Evolutionary conservation across 2,329 filamentous ascomycete species (phyloP).

Genomic region (Fusarium continuum): DNA sequence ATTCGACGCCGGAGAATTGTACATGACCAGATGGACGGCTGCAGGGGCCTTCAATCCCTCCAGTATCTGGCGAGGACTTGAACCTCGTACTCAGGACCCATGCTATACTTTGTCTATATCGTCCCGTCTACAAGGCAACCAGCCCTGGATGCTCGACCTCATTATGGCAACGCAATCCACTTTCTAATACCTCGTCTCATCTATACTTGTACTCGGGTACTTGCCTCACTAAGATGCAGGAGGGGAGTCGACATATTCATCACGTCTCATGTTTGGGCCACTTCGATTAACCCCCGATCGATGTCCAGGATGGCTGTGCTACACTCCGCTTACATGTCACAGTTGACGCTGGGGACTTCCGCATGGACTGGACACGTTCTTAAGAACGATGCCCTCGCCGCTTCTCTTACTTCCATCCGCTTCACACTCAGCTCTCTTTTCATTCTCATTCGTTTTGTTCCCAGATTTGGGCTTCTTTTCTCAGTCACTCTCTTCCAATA

Average conservation of each 20-base stretch:
- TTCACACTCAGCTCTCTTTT: constrained; percentile 31
- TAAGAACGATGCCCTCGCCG: constrained; percentile 34
- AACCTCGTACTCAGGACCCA: constrained; percentile 12
- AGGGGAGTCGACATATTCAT: constrained; percentile 31
- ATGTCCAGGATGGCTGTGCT: constrained; percentile 32
- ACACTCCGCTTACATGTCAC: constrained; percentile 19
- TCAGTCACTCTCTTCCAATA: constrained; percentile 41
- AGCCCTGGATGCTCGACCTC: constrained; percentile 17
- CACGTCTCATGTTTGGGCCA: constrained; percentile 44
- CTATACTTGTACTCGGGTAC: constrained; percentile 17
- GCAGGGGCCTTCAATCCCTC: constrained; percentile 24
- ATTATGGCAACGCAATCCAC: constrained; percentile 29
- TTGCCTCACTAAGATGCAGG: constrained; percentile 15
- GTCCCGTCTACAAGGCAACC: constrained; percentile 10
- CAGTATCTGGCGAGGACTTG: constrained; percentile 25
- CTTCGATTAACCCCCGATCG: constrained; percentile 40
- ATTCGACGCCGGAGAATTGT: constrained; percentile 22
- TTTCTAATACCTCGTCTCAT: constrained; percentile 28
- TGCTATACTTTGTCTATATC: constrained; percentile 16
- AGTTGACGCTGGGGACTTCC: constrained; percentile 22
- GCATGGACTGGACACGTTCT: constrained; percentile 10
- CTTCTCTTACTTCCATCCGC: constrained; percentile 17
- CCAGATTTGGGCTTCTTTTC: constrained; percentile 39
- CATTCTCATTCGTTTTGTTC: constrained; percentile 37
- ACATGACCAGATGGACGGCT: constrained; percentile 12